Percentiles rank a stretch among this genome's conserved stretches.
Evolutionary conservation across 805 yeast species (phyloP).

Genomic region (Wickerhamomyces chaumierensis): DNA sequence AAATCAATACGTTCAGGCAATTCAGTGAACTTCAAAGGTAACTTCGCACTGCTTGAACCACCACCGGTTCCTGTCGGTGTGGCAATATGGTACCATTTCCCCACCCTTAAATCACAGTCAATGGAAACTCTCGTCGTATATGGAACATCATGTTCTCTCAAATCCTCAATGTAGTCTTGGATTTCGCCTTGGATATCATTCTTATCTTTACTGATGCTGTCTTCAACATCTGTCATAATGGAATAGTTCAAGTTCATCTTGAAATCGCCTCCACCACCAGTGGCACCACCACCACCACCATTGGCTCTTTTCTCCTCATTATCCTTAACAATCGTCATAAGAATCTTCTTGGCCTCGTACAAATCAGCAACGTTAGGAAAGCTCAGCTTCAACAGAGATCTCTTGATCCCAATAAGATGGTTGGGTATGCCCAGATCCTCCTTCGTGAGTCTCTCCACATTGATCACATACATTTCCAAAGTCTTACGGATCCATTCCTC

Average conservation of each 20-base stretch:
- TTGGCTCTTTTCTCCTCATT: constrained; percentile 54
- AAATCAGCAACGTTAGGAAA: constrained; percentile 72
- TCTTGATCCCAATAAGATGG: constrained; percentile 70
- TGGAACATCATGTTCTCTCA: constrained; percentile 93
- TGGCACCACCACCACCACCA: constrained; percentile 44
- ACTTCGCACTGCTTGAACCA: too few species aligned
- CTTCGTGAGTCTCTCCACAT: constrained; percentile 42
- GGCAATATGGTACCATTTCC: constrained; percentile 87
- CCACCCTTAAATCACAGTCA: constrained; percentile 77
- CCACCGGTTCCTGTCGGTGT: constrained; percentile 33
- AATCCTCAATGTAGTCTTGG: constrained; percentile 58
- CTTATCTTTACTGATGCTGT: constrained; percentile 1
- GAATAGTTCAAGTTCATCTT: constrained; percentile 2
- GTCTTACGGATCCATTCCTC: constrained; percentile 71
- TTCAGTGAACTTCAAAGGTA: constrained; percentile 37
- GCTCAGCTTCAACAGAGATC: constrained; percentile 51
- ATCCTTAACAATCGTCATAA: constrained; percentile 59
- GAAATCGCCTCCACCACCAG: constrained; percentile 18
- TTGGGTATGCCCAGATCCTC: constrained; percentile 80
- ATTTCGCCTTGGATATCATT: constrained; percentile 34
- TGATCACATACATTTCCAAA: constrained; percentile 55
- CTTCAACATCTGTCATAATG: too few species aligned
- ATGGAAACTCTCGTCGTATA: constrained; percentile 95
- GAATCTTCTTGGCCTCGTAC: constrained; percentile 55
- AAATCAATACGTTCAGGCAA: constrained; percentile 74